These are phyloP conservation scores for Boechera retrofracta DNA, from an alignment of 345 rosid species.

Conservation along the genomic window DNA sequence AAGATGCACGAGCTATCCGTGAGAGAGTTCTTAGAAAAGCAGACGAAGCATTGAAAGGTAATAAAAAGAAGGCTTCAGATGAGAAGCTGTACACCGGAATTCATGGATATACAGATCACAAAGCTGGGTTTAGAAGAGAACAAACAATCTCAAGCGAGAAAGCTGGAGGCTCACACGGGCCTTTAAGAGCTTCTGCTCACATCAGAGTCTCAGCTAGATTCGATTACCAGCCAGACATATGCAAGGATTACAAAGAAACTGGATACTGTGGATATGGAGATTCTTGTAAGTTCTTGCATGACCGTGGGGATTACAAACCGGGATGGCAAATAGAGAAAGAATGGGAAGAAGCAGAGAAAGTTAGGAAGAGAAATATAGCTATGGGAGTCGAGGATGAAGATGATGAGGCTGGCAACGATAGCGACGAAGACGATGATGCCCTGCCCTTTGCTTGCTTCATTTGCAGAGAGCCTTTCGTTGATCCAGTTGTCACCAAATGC, in stretches of 20 bases:
- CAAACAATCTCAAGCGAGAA: slow-evolving; percentile 86
- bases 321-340: slow-evolving; percentile 95
- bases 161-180: slow-evolving; percentile 93
- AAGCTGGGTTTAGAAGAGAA: slow-evolving; percentile 93
- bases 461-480: slow-evolving; percentile 75
- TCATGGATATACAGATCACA: slow-evolving; percentile 83
- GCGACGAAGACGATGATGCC: slow-evolving; percentile 61
- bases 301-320: slow-evolving; percentile 89
- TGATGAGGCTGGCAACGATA: slow-evolving; percentile 44
- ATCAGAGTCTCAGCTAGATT: slow-evolving; percentile 85
- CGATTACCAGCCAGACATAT: slow-evolving; percentile 91
- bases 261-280: slow-evolving; percentile 96
- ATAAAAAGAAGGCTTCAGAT: slow-evolving; percentile 46
- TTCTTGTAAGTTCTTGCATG: slow-evolving; percentile 89
- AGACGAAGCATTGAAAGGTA: slow-evolving; percentile 71
- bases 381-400: slow-evolving; percentile 65
- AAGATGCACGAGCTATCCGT: slow-evolving; percentile 81
- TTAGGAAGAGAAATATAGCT: slow-evolving; percentile 78
- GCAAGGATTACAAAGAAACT: slow-evolving; percentile 94
- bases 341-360: slow-evolving; percentile 90
- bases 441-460: slow-evolving; percentile 90
- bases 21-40: slow-evolving; percentile 79
- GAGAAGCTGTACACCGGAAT: slow-evolving; percentile 81
- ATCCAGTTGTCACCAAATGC: slow-evolving; percentile 89
- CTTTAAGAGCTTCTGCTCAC: slow-evolving; percentile 94